These are phyloP conservation scores for Papiliotrema flavescens DNA, from an alignment of 1,284 basidiomycete genomes.

Conservation along the genomic window DNA sequence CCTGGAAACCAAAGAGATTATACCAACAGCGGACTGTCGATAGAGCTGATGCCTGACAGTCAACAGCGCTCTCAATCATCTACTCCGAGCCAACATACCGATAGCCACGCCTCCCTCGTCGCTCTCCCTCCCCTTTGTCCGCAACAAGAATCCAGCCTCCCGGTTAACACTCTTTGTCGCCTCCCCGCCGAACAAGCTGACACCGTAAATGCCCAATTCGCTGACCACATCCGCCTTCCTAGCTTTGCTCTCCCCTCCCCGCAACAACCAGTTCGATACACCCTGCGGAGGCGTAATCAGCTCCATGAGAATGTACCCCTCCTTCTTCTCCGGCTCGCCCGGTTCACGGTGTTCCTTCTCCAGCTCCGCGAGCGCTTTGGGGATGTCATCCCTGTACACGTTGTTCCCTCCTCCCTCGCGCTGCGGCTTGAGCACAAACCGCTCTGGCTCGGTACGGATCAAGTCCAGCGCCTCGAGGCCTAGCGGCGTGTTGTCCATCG, in stretches of 20 bases:
- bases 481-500: conserved; percentile 49
- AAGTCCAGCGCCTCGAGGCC: conserved; percentile 54
- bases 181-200: conserved; percentile 65
- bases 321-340: conserved; percentile 30
- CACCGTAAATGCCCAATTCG: conserved; percentile 91
- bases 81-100: conserved; percentile 61
- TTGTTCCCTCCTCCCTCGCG: conserved; percentile 97
- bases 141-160: conserved; percentile 76
- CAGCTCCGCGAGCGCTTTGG: conserved; percentile 65
- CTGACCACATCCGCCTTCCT: conserved; percentile 69
- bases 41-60: conserved; percentile 40
- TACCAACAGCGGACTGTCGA: conserved; percentile 42
- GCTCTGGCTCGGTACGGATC: conserved; percentile 56
- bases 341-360: conserved; percentile 52
- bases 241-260: conserved; percentile 49
- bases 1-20: too few species aligned
- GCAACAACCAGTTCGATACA: conserved; percentile 68
- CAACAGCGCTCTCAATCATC: neutral
- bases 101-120: conserved; percentile 94
- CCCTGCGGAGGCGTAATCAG: conserved; percentile 73
- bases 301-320: conserved; percentile 91
- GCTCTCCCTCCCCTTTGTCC: conserved; percentile 88
- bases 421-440: conserved; percentile 90
- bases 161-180: conserved; percentile 54
- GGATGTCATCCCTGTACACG: conserved; percentile 81